Conservation (phyloP, 768 basidiomycete genomes). For the Clathrus columnatus region DNA sequence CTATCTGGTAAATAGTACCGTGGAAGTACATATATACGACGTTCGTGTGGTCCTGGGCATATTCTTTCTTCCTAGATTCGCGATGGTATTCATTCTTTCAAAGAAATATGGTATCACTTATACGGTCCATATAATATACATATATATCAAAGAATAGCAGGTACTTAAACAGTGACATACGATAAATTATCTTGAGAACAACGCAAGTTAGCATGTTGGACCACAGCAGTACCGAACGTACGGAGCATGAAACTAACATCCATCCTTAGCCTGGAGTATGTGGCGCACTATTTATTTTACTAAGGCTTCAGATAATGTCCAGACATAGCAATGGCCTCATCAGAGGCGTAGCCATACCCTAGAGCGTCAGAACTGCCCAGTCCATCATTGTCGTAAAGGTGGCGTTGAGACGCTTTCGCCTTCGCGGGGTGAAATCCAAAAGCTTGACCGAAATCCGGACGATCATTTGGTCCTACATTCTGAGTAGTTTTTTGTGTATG, state of each 20-base stretch:
- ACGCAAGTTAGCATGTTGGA: too few relatives aligned
- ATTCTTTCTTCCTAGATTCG: too few relatives aligned
- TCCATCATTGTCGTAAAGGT: neutral
- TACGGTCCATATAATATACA: too few relatives aligned
- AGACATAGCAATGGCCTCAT: slow-evolving; percentile 7
- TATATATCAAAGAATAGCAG: too few relatives aligned
- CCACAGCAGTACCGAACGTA: too few relatives aligned
- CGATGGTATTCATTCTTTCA: too few relatives aligned
- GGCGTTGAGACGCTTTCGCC: neutral
- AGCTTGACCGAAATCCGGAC: slow-evolving; percentile 1
- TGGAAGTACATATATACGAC: neutral
- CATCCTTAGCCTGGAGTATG: neutral
- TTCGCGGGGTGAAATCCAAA: neutral
- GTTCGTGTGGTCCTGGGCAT: too few relatives aligned
- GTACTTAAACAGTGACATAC: too few relatives aligned
- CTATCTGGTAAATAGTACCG: neutral
- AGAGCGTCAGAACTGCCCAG: neutral
- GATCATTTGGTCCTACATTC: neutral
- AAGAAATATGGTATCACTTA: too few relatives aligned
- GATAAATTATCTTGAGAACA: too few relatives aligned
- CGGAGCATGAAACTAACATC: neutral
- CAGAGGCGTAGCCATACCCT: slow-evolving; percentile 2
- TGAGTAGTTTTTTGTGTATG: neutral
- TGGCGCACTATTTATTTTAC: neutral
- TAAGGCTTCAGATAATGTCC: neutral